Conservation (phyloP, 176 grass and related monocot genomes). For the Rhynchospora breviuscula region DNA sequence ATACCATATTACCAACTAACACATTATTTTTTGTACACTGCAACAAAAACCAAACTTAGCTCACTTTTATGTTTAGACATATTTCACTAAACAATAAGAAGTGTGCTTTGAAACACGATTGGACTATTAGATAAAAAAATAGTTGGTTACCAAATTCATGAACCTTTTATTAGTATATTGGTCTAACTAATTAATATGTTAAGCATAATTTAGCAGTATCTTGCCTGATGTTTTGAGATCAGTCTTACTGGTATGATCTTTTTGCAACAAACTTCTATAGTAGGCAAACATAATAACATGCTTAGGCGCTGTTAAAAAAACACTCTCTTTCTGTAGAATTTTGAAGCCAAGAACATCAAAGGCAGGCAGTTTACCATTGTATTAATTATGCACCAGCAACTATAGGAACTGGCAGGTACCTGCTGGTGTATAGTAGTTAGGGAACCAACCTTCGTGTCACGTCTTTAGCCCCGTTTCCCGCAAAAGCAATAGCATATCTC, state of each 20-base stretch:
- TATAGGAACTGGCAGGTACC: not conserved
- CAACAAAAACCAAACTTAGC: not conserved
- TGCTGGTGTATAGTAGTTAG: not conserved
- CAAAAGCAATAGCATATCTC: slow-evolving; percentile 88
- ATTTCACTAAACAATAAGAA: not conserved
- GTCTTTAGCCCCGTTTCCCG: slow-evolving; percentile 90
- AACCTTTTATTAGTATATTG: not conserved
- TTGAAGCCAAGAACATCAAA: not conserved
- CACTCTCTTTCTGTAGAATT: not conserved
- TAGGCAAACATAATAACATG: not conserved
- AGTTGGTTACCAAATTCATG: not conserved
- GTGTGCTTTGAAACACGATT: not conserved
- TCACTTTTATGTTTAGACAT: not conserved
- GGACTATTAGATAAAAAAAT: slow-evolving; percentile 1
- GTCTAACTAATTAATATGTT: not conserved
- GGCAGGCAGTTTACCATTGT: not conserved
- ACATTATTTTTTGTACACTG: not conserved
- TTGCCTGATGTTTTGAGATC: not conserved
- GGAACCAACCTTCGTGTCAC: slow-evolving; percentile 76
- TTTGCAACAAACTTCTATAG: not conserved
- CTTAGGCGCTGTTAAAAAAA: not conserved
- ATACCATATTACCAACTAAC: not conserved
- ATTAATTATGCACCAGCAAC: not conserved
- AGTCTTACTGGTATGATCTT: not conserved
- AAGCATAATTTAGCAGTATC: not conserved